Percentiles rank a stretch among this genome's conserved stretches.
These are phyloP conservation scores for Gelatoporia subvermispora DNA, from an alignment of 768 basidiomycete genomes.

Conservation along the genomic window DNA sequence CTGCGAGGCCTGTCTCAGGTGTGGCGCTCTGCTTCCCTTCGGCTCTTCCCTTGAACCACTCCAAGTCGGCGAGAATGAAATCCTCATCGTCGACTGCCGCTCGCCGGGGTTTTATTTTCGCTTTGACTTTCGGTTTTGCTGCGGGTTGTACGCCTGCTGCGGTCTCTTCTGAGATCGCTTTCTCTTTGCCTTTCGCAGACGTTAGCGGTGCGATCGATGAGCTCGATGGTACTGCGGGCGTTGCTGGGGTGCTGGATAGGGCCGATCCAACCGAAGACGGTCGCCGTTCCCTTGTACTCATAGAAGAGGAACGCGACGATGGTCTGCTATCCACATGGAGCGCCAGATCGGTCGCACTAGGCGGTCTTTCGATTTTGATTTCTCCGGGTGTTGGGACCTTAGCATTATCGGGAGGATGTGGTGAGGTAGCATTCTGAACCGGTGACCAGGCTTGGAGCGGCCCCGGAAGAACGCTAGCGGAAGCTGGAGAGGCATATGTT, in stretches of 20 bases:
- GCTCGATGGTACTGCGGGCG: not conserved
- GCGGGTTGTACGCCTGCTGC: not conserved
- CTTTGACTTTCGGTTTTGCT: constrained; percentile 6
- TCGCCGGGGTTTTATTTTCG: constrained; percentile 9
- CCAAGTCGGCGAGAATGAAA: constrained; percentile 14
- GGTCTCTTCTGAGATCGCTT: not conserved
- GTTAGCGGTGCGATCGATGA: not conserved
- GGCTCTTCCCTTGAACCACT: constrained; percentile 10
- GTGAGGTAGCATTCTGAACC: too few species aligned
- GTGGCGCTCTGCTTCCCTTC: too few species aligned
- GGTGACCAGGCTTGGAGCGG: too few species aligned
- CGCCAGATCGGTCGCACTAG: too few species aligned
- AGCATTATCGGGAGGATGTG: too few species aligned
- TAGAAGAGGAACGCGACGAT: too few species aligned
- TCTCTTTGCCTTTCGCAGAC: not conserved
- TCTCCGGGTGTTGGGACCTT: too few species aligned
- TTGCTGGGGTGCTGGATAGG: not conserved
- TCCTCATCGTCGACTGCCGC: constrained; percentile 3
- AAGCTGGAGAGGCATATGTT: too few species aligned
- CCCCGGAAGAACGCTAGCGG: too few species aligned
- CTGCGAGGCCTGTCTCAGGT: too few species aligned
- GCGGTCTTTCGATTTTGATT: too few species aligned
- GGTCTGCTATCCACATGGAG: too few species aligned
- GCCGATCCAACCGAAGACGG: not conserved
- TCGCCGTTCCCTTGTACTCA: not conserved